Evolutionary conservation across 1,284 basidiomycete species (phyloP), one percentile per base, ranked within the genome.

Genomic region (Ceratobasidium sp.): DNA sequence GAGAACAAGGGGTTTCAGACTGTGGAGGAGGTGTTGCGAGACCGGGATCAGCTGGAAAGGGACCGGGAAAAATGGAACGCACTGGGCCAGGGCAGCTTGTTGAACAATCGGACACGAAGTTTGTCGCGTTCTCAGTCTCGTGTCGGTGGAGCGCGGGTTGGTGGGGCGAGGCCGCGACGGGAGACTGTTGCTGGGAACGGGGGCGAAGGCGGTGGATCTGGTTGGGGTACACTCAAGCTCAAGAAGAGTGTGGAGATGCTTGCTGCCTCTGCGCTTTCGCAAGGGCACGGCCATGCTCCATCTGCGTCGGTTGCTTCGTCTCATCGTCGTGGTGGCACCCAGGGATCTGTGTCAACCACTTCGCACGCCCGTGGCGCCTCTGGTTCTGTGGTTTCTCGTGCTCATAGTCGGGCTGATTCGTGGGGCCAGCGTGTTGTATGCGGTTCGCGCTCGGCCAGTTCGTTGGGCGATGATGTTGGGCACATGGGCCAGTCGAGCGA

Each of bases 201-300:
- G 18, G 50, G 20, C 30, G 33, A 48, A 6, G 67, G 30, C 30
- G 50, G 67, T 3, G 33, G 12, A 8, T 33, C 16, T 23, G 59
- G 41, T 33, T 74, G 70, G 70, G 70, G 70, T n/a, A 74, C 70
- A n/a, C 57, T 74, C 70, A 74, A 74, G 33, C 50, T 74, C 70
- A 74, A 74, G 59, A 38, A 33, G 44, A 74, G 70, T 44, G 57
- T 74, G 18, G 70, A 74, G 20, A 74, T 74, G 57, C 59, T 74
- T 35, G 70, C 59, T 2, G 70, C 70, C 3, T 52, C 30, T 23
- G 70, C 70, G 14, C 70, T 74, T 52, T 62, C 59, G 6, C 57
- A 50, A 64, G 70, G 70, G 41, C 48, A 69, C 23, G 67, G 67
- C 2, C 70, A 54, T 18, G 69, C 59, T 10, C 57, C 70, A 10